phyloP scores from a whole-genome alignment of 2,329 filamentous ascomycete genomes.

The Chrysosporium queenslandicum region DNA sequence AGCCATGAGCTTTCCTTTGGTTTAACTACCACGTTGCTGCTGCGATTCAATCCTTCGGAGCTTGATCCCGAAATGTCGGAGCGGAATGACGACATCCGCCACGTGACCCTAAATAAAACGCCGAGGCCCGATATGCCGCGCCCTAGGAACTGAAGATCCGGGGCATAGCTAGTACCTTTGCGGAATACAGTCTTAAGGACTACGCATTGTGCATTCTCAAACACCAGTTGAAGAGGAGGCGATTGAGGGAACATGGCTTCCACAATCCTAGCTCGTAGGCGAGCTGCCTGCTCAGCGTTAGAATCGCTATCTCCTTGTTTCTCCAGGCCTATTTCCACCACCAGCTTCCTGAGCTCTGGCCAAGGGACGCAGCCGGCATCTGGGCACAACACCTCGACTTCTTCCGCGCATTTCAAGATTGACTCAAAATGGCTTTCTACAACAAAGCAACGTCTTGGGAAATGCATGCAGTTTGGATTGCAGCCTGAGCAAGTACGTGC shows the following conservation, averaged over 20 bases:
- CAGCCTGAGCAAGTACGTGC: constrained; percentile 46
- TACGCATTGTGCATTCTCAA: background rate
- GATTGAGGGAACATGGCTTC: background rate
- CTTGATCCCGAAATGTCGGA: background rate
- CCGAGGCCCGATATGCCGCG: background rate
- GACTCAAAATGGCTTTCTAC: constrained; percentile 60
- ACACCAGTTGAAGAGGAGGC: background rate
- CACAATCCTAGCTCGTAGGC: constrained; percentile 5
- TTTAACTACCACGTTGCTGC: background rate
- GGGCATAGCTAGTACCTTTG: too few species aligned
- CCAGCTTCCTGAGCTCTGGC: constrained; percentile 13
- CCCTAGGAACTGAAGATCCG: too few species aligned
- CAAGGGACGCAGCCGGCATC: constrained; percentile 16
- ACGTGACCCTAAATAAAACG: background rate
- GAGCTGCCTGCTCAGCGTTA: constrained; percentile 3
- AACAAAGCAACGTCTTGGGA: constrained; percentile 57
- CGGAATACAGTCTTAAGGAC: too few species aligned
- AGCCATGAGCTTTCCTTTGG: too few species aligned
- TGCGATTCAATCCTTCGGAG: background rate
- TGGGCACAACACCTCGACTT: constrained; percentile 4
- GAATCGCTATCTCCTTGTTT: background rate
- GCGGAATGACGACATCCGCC: background rate
- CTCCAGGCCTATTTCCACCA: constrained; percentile 3
- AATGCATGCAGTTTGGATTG: constrained; percentile 66
- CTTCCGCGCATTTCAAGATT: constrained; percentile 22